Evolutionary conservation across 2,329 filamentous ascomycete species (phyloP).

Genomic region (Grosmannia clavigera): DNA sequence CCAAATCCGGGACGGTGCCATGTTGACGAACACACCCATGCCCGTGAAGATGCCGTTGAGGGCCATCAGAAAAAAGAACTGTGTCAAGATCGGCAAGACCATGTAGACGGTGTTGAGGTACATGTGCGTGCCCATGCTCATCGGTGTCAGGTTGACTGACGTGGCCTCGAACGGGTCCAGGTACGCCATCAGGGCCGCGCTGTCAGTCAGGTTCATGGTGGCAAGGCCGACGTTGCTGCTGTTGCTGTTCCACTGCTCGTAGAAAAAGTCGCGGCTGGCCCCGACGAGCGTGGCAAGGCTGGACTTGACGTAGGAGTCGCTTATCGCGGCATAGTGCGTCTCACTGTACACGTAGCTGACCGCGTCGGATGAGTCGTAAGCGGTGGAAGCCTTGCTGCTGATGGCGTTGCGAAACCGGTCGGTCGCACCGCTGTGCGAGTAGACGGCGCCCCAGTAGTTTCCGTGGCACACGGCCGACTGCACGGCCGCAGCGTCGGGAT

Average conservation of each 20-base stretch:
- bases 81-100: constrained; percentile 22
- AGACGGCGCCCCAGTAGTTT: constrained; percentile 26
- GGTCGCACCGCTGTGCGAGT: constrained; percentile 15
- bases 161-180: constrained; percentile 21
- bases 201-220: constrained; percentile 14
- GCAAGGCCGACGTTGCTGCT: constrained; percentile 11
- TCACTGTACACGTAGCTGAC: constrained; percentile 25
- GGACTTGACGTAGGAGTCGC: constrained; percentile 15
- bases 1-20: background rate
- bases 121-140: constrained; percentile 20
- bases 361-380: constrained; percentile 21
- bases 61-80: constrained; percentile 19
- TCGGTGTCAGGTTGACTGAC: constrained; percentile 18
- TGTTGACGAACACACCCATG: background rate
- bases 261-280: constrained; percentile 8
- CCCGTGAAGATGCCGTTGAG: constrained; percentile 18
- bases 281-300: constrained; percentile 13
- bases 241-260: constrained; percentile 13
- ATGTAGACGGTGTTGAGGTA: constrained; percentile 28
- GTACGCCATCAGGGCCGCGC: background rate
- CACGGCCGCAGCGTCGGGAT: constrained; percentile 15
- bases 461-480: constrained; percentile 22
- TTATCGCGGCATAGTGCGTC: constrained; percentile 21
- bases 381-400: constrained; percentile 12
- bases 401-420: constrained; percentile 12